A percentile compares a stretch with the other conserved stretches of the same genome.
These are phyloP conservation scores for Calonectria henricotiae DNA, from an alignment of 2,329 filamentous ascomycete species.

Conservation along the genomic window DNA sequence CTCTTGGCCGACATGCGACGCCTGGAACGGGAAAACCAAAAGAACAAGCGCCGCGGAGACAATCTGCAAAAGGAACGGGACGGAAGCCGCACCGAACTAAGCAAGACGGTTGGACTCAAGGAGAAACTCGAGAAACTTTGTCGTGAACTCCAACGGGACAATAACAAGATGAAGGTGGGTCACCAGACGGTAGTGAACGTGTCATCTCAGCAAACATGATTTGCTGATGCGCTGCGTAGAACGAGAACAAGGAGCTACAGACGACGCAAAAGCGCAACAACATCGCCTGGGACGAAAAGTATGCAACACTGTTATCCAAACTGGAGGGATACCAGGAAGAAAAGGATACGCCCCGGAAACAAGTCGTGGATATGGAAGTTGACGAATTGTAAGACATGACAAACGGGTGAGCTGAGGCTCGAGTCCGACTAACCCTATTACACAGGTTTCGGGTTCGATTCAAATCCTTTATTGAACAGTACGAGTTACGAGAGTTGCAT, in stretches of 20 bases:
- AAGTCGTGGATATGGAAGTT: constrained; percentile 86
- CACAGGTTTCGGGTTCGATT: constrained; percentile 86
- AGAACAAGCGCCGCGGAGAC: constrained; percentile 96
- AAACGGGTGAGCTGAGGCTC: neutral
- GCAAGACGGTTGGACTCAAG: constrained; percentile 91
- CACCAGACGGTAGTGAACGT: neutral
- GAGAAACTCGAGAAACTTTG: constrained; percentile 98
- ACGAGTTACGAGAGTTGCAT: constrained; percentile 94
- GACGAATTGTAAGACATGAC: constrained; percentile 83
- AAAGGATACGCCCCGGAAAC: constrained; percentile 86
- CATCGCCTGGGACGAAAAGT: constrained; percentile 87
- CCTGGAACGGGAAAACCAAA: constrained; percentile 92
- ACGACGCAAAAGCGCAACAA: constrained; percentile 89
- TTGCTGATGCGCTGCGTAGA: constrained; percentile 65
- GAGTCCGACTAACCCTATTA: constrained; percentile 33
- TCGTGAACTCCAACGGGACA: constrained; percentile 94
- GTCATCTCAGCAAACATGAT: constrained; percentile 8
- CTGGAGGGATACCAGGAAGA: constrained; percentile 91
- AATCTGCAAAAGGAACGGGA: constrained; percentile 98
- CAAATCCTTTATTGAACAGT: constrained; percentile 97
- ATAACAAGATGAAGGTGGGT: constrained; percentile 95
- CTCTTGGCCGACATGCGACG: constrained; percentile 96
- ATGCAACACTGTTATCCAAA: constrained; percentile 85
- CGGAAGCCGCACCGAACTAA: constrained; percentile 87
- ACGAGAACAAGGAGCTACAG: constrained; percentile 93